Conservation (phyloP, 257 asterid species). For the Galeopsis tetrahit region DNA sequence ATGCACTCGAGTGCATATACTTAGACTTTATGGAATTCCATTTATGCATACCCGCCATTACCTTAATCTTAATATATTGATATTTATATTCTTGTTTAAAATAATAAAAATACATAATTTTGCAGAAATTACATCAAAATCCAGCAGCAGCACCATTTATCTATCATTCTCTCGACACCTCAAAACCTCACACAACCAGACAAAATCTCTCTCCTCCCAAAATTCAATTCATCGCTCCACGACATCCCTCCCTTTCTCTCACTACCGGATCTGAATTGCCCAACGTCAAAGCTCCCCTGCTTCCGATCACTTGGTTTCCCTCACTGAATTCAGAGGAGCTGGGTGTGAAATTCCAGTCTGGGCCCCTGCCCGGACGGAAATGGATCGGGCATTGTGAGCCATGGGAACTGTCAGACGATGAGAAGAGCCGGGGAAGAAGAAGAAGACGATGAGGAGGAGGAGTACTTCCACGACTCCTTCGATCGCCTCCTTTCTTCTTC, state of each 20-base stretch:
- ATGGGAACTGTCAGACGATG: slow-evolving; percentile 59
- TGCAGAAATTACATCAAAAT: not conserved
- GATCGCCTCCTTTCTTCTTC: slow-evolving; percentile 79
- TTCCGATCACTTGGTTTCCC: slow-evolving; percentile 63
- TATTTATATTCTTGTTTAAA: no score
- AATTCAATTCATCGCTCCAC: slow-evolving; percentile 33
- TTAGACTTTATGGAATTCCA: no score
- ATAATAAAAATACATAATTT: no score
- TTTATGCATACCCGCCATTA: no score
- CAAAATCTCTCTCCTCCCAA: slow-evolving; percentile 32
- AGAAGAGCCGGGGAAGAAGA: slow-evolving; percentile 66
- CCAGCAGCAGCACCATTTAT: not conserved
- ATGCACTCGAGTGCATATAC: no score
- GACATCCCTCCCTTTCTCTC: slow-evolving; percentile 40
- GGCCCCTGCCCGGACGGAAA: slow-evolving; percentile 39
- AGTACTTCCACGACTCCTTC: slow-evolving; percentile 71
- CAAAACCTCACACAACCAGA: slow-evolving; percentile 35
- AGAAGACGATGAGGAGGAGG: slow-evolving; percentile 66
- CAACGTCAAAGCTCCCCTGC: slow-evolving; percentile 43
- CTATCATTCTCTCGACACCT: not conserved
- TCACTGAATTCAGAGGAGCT: not conserved
- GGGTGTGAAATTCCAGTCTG: slow-evolving; percentile 7
- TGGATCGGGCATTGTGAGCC: slow-evolving; percentile 53
- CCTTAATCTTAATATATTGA: no score
- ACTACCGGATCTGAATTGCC: slow-evolving; percentile 71